Base-by-base conservation (phyloP, 768 basidiomycete species). In the Clitopilus passeckerianus region DNA sequence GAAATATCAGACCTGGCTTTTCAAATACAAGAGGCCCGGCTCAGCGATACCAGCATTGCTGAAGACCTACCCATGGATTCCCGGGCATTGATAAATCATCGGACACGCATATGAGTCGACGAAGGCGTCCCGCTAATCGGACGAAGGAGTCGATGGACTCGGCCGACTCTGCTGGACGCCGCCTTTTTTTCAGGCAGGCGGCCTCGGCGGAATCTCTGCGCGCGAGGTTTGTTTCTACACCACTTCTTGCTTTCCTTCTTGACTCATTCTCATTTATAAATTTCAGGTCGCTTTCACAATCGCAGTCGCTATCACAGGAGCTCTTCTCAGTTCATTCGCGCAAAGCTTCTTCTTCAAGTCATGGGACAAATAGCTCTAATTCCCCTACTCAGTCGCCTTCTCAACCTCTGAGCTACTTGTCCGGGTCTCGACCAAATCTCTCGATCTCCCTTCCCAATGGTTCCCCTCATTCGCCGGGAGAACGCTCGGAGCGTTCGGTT, bases 291-390 rank as follows among this genome's bases (percentile, higher is more conserved):
- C 85, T 88, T 65, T 93, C 91, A 78, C 91, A 91, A 75, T 95
- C 94, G 72, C 85, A 88, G 80, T 96, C 95, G 81, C 87, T 96
- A 67, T 95, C 95, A 79, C 95, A 98, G 94, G 94, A 93, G 83
- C 84, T 93, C 64, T 93, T 87, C 66, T 93, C 88, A 79, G 90
- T 77, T 76, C 89, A 87, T 69, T 91, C 86, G 78, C 90, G 90
- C 83, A 89, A 89, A 77, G 78, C 81, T 67, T 93, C 91, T 59
- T 83, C 83, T 65, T 92, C 90, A 65, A 89, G 88, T 70, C 82
- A 87, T 72, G 84, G 81, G 67, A 87, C 86, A 61, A 83, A 81
- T 85, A 86, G 83, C 63, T 76, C 77, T 20, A 80, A 81, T 65
- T 82, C 81, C 15, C 75, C 84, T n/a, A 86, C 86, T 15, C 80